Conservation (phyloP, 306 rosid genomes). For the Benincasa hispida region DNA sequence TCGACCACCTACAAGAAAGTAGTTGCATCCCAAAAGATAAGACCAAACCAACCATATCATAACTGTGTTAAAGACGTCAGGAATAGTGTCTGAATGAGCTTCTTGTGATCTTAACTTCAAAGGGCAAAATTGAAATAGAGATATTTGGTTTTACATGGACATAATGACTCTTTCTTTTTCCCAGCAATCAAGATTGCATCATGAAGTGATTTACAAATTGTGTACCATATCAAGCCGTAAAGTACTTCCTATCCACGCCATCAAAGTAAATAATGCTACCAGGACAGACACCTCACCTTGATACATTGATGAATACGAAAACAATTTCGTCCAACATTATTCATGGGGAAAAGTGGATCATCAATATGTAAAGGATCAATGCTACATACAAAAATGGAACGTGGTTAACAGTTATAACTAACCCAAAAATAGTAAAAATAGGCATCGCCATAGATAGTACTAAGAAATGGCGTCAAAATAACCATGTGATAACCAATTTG, state of each 20-base stretch:
- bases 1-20: neutral
- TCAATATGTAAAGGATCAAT: constrained; percentile 94
- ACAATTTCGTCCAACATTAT: constrained; percentile 96
- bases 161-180: neutral
- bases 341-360: constrained; percentile 83
- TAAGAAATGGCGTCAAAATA: neutral
- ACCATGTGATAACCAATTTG: neutral
- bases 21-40: neutral
- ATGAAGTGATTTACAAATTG: neutral
- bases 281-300: constrained; percentile 41
- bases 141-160: neutral
- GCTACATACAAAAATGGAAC: constrained; percentile 34
- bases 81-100: neutral
- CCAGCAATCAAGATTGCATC: neutral
- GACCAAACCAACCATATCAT: neutral
- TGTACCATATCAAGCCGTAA: neutral
- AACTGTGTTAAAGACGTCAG: neutral
- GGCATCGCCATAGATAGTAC: neutral
- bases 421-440: neutral
- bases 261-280: neutral
- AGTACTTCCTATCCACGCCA: neutral
- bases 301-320: constrained; percentile 95
- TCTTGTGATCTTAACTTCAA: neutral
- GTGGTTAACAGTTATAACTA: neutral
- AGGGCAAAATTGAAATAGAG: neutral